These are phyloP conservation scores for Hymenotorrendiella dingleyae DNA, from an alignment of 2,329 filamentous ascomycete genomes.

Conservation along the genomic window DNA sequence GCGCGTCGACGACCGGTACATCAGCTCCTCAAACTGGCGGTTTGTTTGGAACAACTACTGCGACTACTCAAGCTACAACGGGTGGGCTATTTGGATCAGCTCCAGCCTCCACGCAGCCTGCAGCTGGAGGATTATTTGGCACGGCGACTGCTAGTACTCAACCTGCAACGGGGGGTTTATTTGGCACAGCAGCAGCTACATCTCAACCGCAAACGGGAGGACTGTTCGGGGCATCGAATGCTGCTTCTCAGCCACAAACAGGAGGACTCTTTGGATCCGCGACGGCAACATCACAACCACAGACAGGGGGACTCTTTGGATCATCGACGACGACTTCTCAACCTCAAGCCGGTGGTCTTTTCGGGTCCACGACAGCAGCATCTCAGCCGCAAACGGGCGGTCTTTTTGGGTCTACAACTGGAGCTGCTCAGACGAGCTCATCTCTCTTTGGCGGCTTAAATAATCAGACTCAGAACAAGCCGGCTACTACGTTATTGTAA, in stretches of 20 bases:
- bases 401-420: constrained; percentile 26
- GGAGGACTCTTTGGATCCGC: constrained; percentile 31
- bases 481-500: constrained; percentile 28
- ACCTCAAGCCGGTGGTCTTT: constrained; percentile 22
- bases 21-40: constrained; percentile 19
- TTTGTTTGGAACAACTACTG: constrained; percentile 26
- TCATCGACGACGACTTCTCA: constrained; percentile 10
- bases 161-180: constrained; percentile 24
- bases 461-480: constrained; percentile 25
- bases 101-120: constrained; percentile 16
- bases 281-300: constrained; percentile 13
- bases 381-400: constrained; percentile 18
- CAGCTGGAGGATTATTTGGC: constrained; percentile 30
- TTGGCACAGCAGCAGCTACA: constrained; percentile 21
- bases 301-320: constrained; percentile 27
- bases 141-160: constrained; percentile 17
- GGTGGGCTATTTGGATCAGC: constrained; percentile 27
- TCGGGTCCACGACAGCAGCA: constrained; percentile 22
- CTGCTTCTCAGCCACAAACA: constrained; percentile 23
- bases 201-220: constrained; percentile 20
- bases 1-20: constrained; percentile 19
- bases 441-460: constrained; percentile 22
- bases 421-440: constrained; percentile 6
- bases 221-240: constrained; percentile 21
- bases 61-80: constrained; percentile 15